phyloP scores from a whole-genome alignment of 2,329 filamentous ascomycete species.

The Gaeumannomyces sp. region DNA sequence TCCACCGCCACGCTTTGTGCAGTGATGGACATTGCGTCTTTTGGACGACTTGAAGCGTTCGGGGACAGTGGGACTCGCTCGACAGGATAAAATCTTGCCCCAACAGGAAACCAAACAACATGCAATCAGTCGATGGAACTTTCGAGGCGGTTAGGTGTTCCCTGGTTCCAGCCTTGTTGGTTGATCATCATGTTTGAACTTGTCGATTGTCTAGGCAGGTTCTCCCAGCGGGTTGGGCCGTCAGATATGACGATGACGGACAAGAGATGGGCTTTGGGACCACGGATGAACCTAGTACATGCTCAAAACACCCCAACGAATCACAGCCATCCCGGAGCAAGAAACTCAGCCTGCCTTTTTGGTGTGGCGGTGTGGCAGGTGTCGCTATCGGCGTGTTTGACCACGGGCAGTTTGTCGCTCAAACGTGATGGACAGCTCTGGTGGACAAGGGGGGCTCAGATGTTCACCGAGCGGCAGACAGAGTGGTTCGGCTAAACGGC shows the following conservation, averaged over 20 bases:
- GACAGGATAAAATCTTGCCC: background rate
- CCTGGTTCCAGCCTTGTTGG: background rate
- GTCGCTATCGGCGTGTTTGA: too few relatives aligned
- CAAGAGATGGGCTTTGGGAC: background rate
- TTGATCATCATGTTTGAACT: background rate
- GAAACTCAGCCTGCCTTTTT: background rate
- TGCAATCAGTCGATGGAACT: background rate
- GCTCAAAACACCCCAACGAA: background rate
- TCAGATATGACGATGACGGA: too few relatives aligned
- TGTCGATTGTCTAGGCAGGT: background rate
- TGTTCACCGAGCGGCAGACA: too few relatives aligned
- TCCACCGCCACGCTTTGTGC: background rate
- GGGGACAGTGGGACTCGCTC: background rate
- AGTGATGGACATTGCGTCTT: background rate
- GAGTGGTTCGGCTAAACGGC: background rate
- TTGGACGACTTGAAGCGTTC: background rate
- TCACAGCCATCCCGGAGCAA: background rate
- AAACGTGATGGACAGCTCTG: background rate
- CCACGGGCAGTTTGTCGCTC: too few relatives aligned
- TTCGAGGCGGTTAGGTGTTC: background rate
- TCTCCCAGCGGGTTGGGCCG: background rate
- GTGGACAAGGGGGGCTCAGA: too few relatives aligned
- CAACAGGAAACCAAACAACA: background rate
- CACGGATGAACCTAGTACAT: background rate
- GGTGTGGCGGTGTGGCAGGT: too few relatives aligned